phyloP scores from a whole-genome alignment of 2,329 filamentous ascomycete species.

The Fusarium phyllophilum region DNA sequence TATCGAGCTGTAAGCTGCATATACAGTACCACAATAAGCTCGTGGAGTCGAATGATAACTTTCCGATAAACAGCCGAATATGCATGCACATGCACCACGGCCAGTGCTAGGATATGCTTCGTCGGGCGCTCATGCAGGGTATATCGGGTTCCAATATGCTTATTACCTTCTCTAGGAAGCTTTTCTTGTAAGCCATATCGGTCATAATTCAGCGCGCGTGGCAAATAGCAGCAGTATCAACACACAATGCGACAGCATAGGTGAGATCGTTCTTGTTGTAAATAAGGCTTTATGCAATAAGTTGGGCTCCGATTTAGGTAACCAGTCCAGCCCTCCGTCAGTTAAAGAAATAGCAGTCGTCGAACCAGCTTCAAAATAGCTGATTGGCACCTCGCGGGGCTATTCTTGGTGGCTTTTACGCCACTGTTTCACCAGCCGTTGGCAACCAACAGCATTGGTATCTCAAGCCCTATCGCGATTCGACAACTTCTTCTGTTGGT shows the following conservation, averaged over 20 bases:
- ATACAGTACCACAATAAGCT: neutral
- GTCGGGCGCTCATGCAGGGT: neutral
- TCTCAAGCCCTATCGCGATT: neutral
- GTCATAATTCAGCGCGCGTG: too few relatives aligned
- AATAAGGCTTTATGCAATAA: too few relatives aligned
- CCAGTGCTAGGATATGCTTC: fast-evolving
- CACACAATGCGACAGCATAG: too few relatives aligned
- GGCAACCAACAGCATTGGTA: neutral
- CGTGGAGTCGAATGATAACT: neutral
- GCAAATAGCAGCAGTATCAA: too few relatives aligned
- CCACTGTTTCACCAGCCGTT: neutral
- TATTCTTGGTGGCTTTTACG: neutral
- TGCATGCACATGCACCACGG: fast-evolving
- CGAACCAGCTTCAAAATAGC: neutral
- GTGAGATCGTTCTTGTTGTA: too few relatives aligned
- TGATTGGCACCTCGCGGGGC: neutral
- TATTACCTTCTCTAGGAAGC: neutral
- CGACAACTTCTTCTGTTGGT: neutral
- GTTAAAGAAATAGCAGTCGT: too few relatives aligned
- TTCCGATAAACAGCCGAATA: neutral
- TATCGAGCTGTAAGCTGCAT: neutral
- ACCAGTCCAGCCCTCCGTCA: too few relatives aligned
- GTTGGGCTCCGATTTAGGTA: too few relatives aligned
- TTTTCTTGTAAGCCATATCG: neutral
- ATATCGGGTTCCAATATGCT: neutral